Evolutionary conservation across 495 filamentous ascomycete genomes (phyloP).

Genomic region (Parmelia sp.): DNA sequence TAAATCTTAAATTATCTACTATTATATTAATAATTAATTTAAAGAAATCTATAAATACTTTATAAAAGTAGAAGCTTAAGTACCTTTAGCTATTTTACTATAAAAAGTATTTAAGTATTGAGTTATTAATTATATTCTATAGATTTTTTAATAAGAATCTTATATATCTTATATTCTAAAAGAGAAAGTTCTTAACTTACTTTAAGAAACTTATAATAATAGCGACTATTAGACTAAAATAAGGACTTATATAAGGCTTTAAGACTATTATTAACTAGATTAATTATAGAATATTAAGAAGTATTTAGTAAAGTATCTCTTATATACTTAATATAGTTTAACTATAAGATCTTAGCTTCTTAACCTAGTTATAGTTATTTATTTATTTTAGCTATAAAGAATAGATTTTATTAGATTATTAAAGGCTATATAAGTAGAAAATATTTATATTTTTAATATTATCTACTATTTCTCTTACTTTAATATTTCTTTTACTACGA

Average conservation of each 20-base stretch:
- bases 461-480: not conserved
- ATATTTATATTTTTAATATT: not conserved
- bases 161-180: not conserved
- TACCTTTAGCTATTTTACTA: no score
- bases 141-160: not conserved
- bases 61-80: no score
- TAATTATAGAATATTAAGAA: no score
- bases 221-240: not conserved
- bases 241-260: not conserved
- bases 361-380: no score
- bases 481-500: not conserved
- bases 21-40: no score
- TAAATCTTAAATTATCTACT: no score
- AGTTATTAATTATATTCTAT: not conserved
- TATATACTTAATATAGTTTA: not conserved
- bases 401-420: not conserved
- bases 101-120: no score
- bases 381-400: not conserved
- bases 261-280: no score
- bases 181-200: not conserved
- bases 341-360: not conserved
- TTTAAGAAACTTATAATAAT: not conserved
- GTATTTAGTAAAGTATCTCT: not conserved
- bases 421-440: not conserved
- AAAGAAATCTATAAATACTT: not conserved